These are phyloP conservation scores for Boletus rex-veris DNA, from an alignment of 768 basidiomycete species.

Conservation along the genomic window DNA sequence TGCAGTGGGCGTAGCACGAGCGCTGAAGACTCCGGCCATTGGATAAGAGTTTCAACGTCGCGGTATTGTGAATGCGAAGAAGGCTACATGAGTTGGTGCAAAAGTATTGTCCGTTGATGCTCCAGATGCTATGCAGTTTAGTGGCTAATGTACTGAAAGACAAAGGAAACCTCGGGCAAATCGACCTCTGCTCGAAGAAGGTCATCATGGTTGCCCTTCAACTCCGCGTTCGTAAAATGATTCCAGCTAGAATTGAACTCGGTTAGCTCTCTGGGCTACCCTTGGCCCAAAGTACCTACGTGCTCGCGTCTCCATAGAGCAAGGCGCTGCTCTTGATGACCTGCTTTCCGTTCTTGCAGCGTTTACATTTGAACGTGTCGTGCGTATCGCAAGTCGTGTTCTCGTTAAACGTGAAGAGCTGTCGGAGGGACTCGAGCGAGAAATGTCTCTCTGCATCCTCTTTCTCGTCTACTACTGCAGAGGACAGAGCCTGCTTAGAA, in stretches of 20 bases:
- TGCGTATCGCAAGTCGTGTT: constrained; percentile 89
- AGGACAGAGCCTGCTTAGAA: constrained; percentile 93
- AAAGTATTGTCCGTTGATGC: constrained; percentile 10
- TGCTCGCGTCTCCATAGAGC: constrained; percentile 95
- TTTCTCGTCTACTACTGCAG: constrained; percentile 97
- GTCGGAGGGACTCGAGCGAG: constrained; percentile 80
- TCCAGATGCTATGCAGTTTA: constrained; percentile 32
- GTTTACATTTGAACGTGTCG: constrained; percentile 96
- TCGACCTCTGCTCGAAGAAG: constrained; percentile 88
- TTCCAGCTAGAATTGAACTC: constrained; percentile 70
- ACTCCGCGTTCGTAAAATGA: constrained; percentile 86
- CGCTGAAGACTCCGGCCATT: too few species aligned
- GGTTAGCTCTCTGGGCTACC: not conserved
- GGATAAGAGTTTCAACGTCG: too few species aligned
- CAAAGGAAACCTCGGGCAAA: constrained; percentile 82
- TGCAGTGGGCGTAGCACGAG: too few species aligned
- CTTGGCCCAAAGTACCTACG: constrained; percentile 53
- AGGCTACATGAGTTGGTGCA: not conserved
- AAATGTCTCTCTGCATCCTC: constrained; percentile 96
- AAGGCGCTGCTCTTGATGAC: constrained; percentile 77
- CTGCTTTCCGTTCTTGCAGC: constrained; percentile 86
- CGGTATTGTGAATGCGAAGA: not conserved
- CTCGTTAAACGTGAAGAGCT: constrained; percentile 90
- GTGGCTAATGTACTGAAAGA: constrained; percentile 95
- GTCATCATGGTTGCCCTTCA: constrained; percentile 93